These are phyloP conservation scores for Wickerhamiella hasegawae DNA, from an alignment of 805 yeast species.

Conservation along the genomic window DNA sequence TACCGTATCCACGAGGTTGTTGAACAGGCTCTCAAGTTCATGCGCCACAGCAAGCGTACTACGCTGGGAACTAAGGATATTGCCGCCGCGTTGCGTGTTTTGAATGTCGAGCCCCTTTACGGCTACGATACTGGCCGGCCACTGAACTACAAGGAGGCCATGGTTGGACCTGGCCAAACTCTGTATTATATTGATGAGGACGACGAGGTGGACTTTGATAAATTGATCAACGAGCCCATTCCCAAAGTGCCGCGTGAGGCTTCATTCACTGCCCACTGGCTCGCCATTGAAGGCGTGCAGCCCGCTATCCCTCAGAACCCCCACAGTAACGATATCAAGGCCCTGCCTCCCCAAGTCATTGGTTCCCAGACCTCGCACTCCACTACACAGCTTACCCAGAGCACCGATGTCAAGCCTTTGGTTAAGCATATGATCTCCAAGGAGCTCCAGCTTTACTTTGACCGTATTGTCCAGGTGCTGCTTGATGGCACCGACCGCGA, in stretches of 20 bases:
- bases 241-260: slow-evolving; percentile 91
- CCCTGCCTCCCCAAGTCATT: slow-evolving; percentile 58
- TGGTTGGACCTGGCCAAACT: slow-evolving; percentile 84
- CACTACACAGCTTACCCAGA: slow-evolving; percentile 31
- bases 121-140: slow-evolving; percentile 36
- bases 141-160: slow-evolving; percentile 67
- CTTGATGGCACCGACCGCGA: slow-evolving; percentile 38
- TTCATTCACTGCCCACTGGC: slow-evolving; percentile 84
- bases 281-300: slow-evolving; percentile 96
- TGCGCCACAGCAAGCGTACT: slow-evolving; percentile 83
- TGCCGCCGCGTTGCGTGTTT: slow-evolving; percentile 60
- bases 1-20: slow-evolving; percentile 88
- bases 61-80: slow-evolving; percentile 69
- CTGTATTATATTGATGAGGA: slow-evolving; percentile 82
- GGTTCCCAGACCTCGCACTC: slow-evolving; percentile 66
- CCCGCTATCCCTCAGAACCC: slow-evolving; percentile 98
- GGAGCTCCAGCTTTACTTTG: slow-evolving; percentile 85
- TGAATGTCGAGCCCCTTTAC: slow-evolving; percentile 72
- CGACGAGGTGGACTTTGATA: slow-evolving; percentile 84
- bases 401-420: slow-evolving; percentile 62
- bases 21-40: slow-evolving; percentile 90
- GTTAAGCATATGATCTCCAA: slow-evolving; percentile 91
- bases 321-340: slow-evolving; percentile 51
- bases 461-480: slow-evolving; percentile 70
- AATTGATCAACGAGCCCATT: slow-evolving; percentile 78